Base-by-base conservation (phyloP, 2,329 filamentous ascomycete genomes). In the Aspergillus carbonarius region DNA sequence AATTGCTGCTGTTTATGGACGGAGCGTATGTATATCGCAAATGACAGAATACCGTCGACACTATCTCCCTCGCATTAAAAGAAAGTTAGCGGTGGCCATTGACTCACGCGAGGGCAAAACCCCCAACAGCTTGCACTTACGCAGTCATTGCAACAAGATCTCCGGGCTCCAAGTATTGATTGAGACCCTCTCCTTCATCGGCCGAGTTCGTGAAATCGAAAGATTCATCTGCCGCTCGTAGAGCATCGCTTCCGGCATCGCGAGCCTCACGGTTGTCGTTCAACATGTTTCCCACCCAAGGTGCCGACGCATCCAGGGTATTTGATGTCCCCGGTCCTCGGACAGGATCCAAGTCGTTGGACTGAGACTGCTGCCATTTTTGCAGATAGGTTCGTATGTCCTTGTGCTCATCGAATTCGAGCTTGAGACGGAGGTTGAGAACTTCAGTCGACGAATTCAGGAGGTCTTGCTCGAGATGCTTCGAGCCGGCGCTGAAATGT, bases 1-100 rank as follows among this genome's bases (percentile, higher is more conserved):
- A 79, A 79, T 51, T 79, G 77, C 54, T 72, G 71, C 51, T 78
- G 76, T 51, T 72, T 73, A 18, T 73, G 69, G 25, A 78, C 51
- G 0, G 77, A 76, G 20, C 71, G 72, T 17, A 79, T 70, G 57
- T 79, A 79, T 6, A 79, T 71, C 10, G 72, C 74, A 32, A 75
- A 68, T 27, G 61, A 67, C 47, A 74, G 64, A 3, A 70, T 58
- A 1, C 69, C 71, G 5, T 71, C 64, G 2, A 62, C 57, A n/a
- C 65, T 68, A 17, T 5, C 30, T 39, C 12, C 25, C 13, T 7
- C 12, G 32, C 40, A 20, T 25, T 1, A 39, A 23, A 23, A n/a
- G n/a, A n/a, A n/a, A 15, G 7, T 60, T 23, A 63, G 42, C 32
- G 23, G 40, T 32, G 30, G 27, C n/a, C 39, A 15, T 23, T 9